Conservation (phyloP, 345 rosid genomes). For the Passiflora organensis region DNA sequence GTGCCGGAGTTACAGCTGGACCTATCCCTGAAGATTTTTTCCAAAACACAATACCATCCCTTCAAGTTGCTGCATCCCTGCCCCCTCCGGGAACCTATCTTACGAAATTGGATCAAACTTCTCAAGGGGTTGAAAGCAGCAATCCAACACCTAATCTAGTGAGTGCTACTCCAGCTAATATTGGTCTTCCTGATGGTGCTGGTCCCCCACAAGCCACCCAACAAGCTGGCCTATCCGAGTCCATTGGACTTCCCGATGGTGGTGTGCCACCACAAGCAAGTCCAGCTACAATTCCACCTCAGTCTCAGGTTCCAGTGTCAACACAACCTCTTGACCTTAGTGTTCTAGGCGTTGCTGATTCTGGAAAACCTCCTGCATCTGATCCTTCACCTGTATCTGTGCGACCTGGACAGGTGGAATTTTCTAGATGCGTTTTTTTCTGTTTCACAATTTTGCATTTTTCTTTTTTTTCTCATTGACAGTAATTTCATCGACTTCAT, state of each 20-base stretch:
- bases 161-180: conserved; percentile 37
- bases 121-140: conserved; percentile 40
- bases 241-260: conserved; percentile 78
- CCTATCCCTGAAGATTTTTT: conserved; percentile 98
- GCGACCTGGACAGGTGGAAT: conserved; percentile 88
- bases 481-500: background rate
- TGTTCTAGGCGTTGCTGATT: conserved; percentile 72
- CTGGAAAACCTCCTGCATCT: conserved; percentile 57
- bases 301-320: conserved; percentile 43
- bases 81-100: conserved; percentile 88
- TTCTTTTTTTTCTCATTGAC: background rate
- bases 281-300: conserved; percentile 33
- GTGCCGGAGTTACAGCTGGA: conserved; percentile 45
- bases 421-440: background rate
- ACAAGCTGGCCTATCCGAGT: conserved; percentile 41
- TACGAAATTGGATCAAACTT: conserved; percentile 59
- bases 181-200: conserved; percentile 78
- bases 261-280: conserved; percentile 72
- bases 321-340: conserved; percentile 93
- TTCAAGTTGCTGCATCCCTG: conserved; percentile 77
- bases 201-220: conserved; percentile 57
- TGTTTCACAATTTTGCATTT: background rate
- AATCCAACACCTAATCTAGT: conserved; percentile 37
- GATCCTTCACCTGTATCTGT: conserved; percentile 60
- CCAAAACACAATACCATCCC: conserved; percentile 81